Conservation (phyloP, 345 rosid genomes). For the Physaria fendleri region DNA sequence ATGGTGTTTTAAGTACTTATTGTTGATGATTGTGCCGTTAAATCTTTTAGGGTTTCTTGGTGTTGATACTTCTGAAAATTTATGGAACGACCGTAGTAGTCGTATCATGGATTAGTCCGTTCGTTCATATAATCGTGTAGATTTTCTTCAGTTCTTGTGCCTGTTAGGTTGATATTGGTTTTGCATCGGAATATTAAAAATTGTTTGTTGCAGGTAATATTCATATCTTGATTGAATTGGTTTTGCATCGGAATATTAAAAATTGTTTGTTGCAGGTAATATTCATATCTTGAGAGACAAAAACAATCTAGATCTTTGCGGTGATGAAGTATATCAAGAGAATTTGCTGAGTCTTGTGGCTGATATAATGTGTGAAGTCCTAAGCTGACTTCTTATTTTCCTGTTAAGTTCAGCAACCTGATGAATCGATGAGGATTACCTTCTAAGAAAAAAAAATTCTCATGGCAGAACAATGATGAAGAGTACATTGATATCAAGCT, state of each 20-base stretch:
- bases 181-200: neutral
- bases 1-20: too few relatives aligned
- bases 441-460: slow-evolving; percentile 10
- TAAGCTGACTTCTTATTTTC: neutral
- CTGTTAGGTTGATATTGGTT: too few relatives aligned
- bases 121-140: too few relatives aligned
- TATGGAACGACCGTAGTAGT: too few relatives aligned
- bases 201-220: slow-evolving; percentile 52
- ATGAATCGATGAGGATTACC: too few relatives aligned
- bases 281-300: slow-evolving; percentile 60
- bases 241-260: neutral
- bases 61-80: too few relatives aligned
- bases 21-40: too few relatives aligned
- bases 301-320: slow-evolving; percentile 43
- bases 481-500: slow-evolving; percentile 56
- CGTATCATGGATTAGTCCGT: too few relatives aligned
- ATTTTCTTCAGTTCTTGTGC: too few relatives aligned
- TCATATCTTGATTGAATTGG: slow-evolving; percentile 53
- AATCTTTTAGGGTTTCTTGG: too few relatives aligned
- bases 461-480: slow-evolving; percentile 53
- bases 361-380: slow-evolving; percentile 52
- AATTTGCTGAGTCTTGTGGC: slow-evolving; percentile 61
- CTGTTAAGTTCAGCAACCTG: neutral
- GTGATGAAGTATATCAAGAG: slow-evolving; percentile 67
- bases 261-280: slow-evolving; percentile 47